Conservation (phyloP, 2,329 filamentous ascomycete species). For the Cytospora piceicola region DNA sequence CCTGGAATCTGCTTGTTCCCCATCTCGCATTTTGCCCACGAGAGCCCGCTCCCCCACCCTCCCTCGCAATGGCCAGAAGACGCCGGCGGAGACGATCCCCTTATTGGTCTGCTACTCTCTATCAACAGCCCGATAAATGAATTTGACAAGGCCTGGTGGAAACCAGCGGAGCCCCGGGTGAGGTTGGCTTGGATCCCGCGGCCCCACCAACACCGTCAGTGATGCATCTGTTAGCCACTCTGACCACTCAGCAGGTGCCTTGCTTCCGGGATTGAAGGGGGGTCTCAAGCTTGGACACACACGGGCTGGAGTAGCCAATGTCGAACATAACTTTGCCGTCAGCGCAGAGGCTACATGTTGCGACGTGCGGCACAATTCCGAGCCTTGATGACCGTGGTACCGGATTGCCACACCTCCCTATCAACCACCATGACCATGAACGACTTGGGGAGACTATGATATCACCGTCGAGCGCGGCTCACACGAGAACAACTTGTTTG, state of each 20-base stretch:
- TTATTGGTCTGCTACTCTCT: not conserved
- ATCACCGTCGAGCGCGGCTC: not conserved
- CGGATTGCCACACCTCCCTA: not conserved
- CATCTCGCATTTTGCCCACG: not conserved
- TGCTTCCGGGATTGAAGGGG: not conserved
- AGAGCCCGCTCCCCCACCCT: not conserved
- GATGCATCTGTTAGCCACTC: not conserved
- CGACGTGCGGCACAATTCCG: not conserved
- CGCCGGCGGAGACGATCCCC: not conserved
- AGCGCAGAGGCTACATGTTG: not conserved
- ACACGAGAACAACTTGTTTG: not conserved
- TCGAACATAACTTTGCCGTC: not conserved
- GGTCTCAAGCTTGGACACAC: too few relatives aligned
- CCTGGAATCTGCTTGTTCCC: not conserved
- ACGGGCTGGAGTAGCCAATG: not conserved
- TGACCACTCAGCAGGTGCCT: not conserved
- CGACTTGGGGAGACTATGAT: not conserved
- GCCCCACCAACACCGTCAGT: slow-evolving; percentile 10
- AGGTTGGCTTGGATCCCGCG: slow-evolving; percentile 17
- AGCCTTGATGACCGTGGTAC: not conserved
- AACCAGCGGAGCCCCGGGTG: slow-evolving; percentile 15
- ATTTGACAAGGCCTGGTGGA: slow-evolving; percentile 7
- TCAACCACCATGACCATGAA: not conserved
- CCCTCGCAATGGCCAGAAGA: not conserved
- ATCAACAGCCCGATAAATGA: not conserved